Percentiles rank a stretch among this genome's conserved stretches.
These are phyloP conservation scores for Pseudodiploospora longispora DNA, from an alignment of 2,329 filamentous ascomycete species.

Conservation along the genomic window DNA sequence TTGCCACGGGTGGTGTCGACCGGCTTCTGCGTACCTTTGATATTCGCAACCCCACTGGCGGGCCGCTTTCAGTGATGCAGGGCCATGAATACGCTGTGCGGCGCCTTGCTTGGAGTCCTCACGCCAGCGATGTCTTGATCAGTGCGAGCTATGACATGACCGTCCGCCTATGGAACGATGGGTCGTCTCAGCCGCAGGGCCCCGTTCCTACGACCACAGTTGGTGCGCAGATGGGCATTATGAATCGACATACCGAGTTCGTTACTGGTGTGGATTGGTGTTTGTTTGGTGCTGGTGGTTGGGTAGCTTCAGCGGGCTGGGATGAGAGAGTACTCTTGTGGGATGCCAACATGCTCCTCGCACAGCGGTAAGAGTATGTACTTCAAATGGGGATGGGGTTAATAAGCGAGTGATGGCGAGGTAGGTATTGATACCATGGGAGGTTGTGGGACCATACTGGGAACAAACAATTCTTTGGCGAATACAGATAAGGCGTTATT, in stretches of 20 bases:
- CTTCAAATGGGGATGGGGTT: too few species aligned
- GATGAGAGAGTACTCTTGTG: conserved; percentile 86
- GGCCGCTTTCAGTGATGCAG: conserved; percentile 64
- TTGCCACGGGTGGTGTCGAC: conserved; percentile 88
- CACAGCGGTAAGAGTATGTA: conserved; percentile 12
- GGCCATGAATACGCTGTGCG: conserved; percentile 91
- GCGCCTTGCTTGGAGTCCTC: conserved; percentile 83
- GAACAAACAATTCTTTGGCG: too few species aligned
- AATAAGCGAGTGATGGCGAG: too few species aligned
- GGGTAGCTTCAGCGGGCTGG: conserved; percentile 93
- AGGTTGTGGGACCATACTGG: too few species aligned
- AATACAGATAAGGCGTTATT: too few species aligned
- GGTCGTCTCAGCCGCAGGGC: conserved; percentile 33
- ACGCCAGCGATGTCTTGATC: conserved; percentile 79
- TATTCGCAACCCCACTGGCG: conserved; percentile 64
- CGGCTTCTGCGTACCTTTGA: conserved; percentile 83
- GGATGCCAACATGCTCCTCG: conserved; percentile 61
- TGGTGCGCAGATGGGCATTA: conserved; percentile 70
- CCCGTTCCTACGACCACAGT: conserved; percentile 32
- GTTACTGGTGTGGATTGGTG: conserved; percentile 97
- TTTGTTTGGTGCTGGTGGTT: conserved; percentile 87
- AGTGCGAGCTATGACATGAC: conserved; percentile 98
- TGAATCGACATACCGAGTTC: conserved; percentile 93
- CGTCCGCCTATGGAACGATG: conserved; percentile 87
- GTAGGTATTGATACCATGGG: too few species aligned